These are phyloP conservation scores for Neurospora africana DNA, from an alignment of 495 filamentous ascomycete genomes.

Conservation along the genomic window DNA sequence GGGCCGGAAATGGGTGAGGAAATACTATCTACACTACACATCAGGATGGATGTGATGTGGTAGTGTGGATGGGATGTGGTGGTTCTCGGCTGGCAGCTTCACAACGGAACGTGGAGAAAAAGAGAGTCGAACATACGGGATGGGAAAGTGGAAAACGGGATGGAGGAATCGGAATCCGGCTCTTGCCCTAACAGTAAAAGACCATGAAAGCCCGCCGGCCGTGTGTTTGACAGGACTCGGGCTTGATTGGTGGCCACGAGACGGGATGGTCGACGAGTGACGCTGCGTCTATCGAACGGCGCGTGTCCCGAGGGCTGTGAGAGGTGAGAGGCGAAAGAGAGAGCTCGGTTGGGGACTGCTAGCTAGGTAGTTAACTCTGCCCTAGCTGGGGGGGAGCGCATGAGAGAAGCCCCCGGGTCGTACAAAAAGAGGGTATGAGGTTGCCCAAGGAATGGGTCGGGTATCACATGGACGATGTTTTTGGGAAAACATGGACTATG, in stretches of 20 bases:
- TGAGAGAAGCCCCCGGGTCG: neutral
- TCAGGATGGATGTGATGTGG: neutral
- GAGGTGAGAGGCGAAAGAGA: neutral
- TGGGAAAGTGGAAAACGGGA: neutral
- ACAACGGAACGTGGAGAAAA: neutral
- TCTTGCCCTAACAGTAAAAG: neutral
- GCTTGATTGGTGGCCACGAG: neutral
- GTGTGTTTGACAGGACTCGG: neutral
- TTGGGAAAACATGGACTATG: neutral
- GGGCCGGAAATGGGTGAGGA: neutral
- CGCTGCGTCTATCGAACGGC: neutral
- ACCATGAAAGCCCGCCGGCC: neutral
- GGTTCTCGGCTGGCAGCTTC: neutral
- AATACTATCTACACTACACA: neutral
- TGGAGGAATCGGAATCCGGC: neutral
- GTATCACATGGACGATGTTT: neutral
- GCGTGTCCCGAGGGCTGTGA: neutral
- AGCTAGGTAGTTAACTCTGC: neutral
- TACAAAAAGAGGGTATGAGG: neutral
- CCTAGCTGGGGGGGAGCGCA: neutral
- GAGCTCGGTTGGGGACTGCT: neutral
- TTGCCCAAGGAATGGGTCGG: neutral
- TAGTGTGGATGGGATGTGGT: neutral
- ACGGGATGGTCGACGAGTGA: neutral
- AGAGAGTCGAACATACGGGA: neutral